Conservation (phyloP, 139 green algal genomes). For the Chlorella sp. region DNA sequence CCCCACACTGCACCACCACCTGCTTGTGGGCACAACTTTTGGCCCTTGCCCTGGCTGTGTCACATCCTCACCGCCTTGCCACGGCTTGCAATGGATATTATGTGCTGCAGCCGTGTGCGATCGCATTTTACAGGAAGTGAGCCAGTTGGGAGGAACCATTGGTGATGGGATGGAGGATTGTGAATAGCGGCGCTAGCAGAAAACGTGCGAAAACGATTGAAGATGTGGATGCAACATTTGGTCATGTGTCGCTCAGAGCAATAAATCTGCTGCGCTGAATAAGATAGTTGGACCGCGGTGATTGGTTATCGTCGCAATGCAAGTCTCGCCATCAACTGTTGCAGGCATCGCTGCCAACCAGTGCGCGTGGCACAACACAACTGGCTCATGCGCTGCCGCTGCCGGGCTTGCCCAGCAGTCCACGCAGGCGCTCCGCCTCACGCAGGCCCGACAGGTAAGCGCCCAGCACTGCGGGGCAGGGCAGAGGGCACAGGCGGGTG, state of each 20-base stretch:
- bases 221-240: no score
- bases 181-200: no score
- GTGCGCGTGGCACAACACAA: neutral
- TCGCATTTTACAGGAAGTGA: neutral
- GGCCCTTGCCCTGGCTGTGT: no score
- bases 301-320: no score
- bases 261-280: no score
- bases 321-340: neutral
- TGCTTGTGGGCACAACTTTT: neutral
- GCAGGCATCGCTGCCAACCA: neutral
- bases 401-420: neutral
- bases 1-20: neutral
- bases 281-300: no score
- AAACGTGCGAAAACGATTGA: no score
- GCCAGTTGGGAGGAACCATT: no score
- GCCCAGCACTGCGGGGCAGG: slow-evolving; percentile 56
- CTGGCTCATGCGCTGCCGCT: neutral
- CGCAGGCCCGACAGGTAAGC: slow-evolving; percentile 69
- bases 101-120: neutral
- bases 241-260: no score
- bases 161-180: neutral
- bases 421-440: slow-evolving; percentile 55
- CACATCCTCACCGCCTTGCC: no score
- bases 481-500: no score
- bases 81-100: no score